These are phyloP conservation scores for Curvularia verruculosa DNA, from an alignment of 2,329 filamentous ascomycete species.

Conservation along the genomic window DNA sequence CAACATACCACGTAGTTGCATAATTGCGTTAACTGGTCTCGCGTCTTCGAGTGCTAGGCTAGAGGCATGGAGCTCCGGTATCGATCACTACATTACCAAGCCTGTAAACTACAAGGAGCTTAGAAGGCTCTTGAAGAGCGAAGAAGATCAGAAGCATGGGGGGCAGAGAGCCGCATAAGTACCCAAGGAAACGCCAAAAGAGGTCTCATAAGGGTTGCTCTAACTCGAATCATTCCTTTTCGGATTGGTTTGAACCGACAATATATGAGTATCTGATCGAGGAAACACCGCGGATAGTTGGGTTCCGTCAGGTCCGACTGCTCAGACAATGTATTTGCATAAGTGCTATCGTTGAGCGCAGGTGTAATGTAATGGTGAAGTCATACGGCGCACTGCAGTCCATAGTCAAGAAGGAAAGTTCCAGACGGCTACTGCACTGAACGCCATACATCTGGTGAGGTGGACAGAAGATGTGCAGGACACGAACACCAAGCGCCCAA, in stretches of 20 bases:
- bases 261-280: background rate
- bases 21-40: conserved; percentile 42
- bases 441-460: background rate
- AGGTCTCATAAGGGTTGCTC: background rate
- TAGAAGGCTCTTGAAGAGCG: conserved; percentile 21
- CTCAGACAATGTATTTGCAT: background rate
- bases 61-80: conserved; percentile 38
- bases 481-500: background rate
- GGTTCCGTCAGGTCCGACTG: background rate
- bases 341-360: background rate
- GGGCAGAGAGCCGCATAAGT: background rate
- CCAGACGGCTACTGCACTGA: background rate
- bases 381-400: background rate
- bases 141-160: conserved; percentile 7
- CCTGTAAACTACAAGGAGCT: conserved; percentile 39
- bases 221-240: background rate
- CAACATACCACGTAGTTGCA: conserved; percentile 21
- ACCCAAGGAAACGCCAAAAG: background rate
- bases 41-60: conserved; percentile 31
- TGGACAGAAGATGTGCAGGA: background rate
- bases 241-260: background rate
- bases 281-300: background rate
- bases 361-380: background rate
- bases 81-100: conserved; percentile 44
- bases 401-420: background rate